Percentiles rank a stretch among this genome's conserved stretches.
phyloP scores from a whole-genome alignment of 208 protist genomes.

The Angomonas deanei region DNA sequence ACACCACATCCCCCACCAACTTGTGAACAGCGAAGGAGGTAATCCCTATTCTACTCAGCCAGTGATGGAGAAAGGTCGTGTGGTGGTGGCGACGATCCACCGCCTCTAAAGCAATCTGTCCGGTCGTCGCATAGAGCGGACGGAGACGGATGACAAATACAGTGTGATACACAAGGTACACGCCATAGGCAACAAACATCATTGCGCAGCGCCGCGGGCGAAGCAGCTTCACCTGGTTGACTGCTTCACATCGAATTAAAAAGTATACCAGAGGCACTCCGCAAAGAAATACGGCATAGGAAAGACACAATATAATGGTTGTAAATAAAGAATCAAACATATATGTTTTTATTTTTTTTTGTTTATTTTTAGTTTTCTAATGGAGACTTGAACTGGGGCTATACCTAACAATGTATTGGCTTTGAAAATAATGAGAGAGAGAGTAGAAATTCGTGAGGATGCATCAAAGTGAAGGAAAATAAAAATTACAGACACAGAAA shows the following conservation, averaged over 20 bases:
- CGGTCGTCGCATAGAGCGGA: not conserved
- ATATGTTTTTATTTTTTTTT: slow-evolving; percentile 3
- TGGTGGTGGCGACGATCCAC: no score
- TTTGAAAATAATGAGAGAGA: not conserved
- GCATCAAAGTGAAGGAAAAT: not conserved
- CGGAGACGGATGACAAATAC: not conserved
- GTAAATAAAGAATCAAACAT: slow-evolving; percentile 3
- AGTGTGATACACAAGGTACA: slow-evolving; percentile 12
- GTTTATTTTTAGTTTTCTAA: not conserved
- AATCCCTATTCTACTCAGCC: no score
- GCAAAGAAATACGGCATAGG: not conserved
- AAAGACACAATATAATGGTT: slow-evolving; percentile 5
- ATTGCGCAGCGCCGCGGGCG: slow-evolving; percentile 13
- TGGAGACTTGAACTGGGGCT: not conserved
- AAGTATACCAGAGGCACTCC: not conserved
- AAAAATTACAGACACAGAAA: not conserved
- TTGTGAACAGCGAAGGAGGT: no score
- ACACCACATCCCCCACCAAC: no score
- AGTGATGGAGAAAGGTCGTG: no score
- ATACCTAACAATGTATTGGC: not conserved
- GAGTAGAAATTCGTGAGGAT: not conserved
- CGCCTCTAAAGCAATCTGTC: no score
- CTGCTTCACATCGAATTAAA: slow-evolving; percentile 8
- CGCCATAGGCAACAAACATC: slow-evolving; percentile 13
- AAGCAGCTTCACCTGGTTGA: slow-evolving; percentile 16